Base-by-base conservation (phyloP, 1,284 basidiomycete genomes). In the Chalciporus sp. region DNA sequence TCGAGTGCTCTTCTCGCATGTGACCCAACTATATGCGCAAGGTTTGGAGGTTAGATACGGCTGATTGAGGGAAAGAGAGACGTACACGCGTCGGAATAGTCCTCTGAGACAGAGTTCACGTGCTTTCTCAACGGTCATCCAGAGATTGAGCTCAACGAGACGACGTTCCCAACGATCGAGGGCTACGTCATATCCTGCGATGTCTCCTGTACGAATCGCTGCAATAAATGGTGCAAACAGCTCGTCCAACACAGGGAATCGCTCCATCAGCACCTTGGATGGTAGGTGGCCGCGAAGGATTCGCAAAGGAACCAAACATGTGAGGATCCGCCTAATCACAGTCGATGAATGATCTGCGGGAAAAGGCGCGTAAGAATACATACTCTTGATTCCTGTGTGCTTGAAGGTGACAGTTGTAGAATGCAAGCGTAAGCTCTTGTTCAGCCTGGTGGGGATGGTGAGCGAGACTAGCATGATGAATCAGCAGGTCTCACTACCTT, bases 261-360 rank as follows among this genome's bases (percentile, higher is more conserved):
- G 82, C 29, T 79, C 61, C 54, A 95, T 74, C 11, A 98, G 80
- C 47, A 78, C 76, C 12, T 74, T 62, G 0, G 89, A 85, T 8
- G 95, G 95, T 12, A 97, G 79, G 53, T 90, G 85, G 1, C 95
- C 96, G 55, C 86, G 86, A 26, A 97, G 76, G 20, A 98, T 85
- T 14, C 91, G 88, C 17, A 98, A 78, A 0, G 95, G 94, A 47
- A 98, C 85, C 27, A 98, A 82, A 68, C 94, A 98, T 8, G 87
- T 88, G 47, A 98, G 76, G 58, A 98, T 95, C 19, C 95, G 86
- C 66, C 93, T 87, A 60, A 42, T 52, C 45, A 44, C 11, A 17
- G 47, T 8, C 35, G 43, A 4, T 51, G 29, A 50, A 20, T 39
- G 55, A 49, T 50, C 10, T 33, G n/a, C 17, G 29, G 17, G 11